Conservation (phyloP, 208 protist species). For the Trypanosomatidae sp. region DNA sequence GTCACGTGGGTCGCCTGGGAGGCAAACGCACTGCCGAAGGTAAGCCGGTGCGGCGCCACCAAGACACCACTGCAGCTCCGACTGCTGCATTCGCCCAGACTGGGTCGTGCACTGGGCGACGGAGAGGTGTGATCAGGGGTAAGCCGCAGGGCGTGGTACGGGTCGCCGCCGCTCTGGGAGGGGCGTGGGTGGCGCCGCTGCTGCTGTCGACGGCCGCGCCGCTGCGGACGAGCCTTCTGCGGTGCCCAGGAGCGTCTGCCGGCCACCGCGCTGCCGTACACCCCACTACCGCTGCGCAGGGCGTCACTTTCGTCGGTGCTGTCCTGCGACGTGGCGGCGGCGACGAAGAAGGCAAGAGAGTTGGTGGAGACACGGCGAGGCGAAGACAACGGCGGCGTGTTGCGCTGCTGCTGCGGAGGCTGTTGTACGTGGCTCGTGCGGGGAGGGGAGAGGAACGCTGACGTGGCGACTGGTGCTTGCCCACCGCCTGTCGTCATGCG, state of each 20-base stretch:
- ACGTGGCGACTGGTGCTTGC: background rate
- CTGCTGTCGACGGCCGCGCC: too few relatives aligned
- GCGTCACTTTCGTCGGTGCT: background rate
- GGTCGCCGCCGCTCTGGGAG: too few relatives aligned
- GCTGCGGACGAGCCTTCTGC: too few relatives aligned
- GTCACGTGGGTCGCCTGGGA: too few relatives aligned
- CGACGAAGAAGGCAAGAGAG: conserved; percentile 25
- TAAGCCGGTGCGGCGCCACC: conserved; percentile 20
- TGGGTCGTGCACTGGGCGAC: too few relatives aligned
- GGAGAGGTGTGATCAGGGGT: too few relatives aligned
- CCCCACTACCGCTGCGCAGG: conserved; percentile 2
- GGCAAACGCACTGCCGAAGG: conserved; percentile 19
- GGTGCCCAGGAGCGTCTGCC: conserved; percentile 25
- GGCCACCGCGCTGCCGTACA: conserved; percentile 27
- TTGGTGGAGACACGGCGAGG: conserved; percentile 13
- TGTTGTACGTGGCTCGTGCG: background rate
- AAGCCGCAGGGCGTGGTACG: too few relatives aligned
- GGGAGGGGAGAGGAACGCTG: too few relatives aligned
- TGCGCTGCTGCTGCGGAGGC: background rate
- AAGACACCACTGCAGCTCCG: background rate
- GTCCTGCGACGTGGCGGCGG: background rate
- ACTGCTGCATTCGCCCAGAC: too few relatives aligned
- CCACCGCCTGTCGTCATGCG: conserved; percentile 3
- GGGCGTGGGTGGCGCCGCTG: too few relatives aligned
- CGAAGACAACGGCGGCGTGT: conserved; percentile 8